Percentiles rank a stretch among this genome's conserved stretches.
These are phyloP conservation scores for Fraxinus quadrangulata DNA, from an alignment of 257 asterid species.

Conservation along the genomic window DNA sequence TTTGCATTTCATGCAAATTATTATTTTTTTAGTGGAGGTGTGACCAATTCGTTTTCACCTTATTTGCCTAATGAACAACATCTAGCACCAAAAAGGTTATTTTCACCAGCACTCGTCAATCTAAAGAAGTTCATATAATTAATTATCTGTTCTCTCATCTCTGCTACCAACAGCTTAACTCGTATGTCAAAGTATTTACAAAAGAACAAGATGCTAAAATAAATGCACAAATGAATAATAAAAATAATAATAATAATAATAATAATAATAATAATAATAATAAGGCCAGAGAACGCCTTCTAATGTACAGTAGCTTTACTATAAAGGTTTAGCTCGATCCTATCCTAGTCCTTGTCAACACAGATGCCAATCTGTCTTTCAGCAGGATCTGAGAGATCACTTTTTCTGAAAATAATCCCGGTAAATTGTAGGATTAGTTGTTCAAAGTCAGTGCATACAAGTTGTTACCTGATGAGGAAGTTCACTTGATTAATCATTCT, in stretches of 20 bases:
- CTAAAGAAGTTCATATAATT: neutral
- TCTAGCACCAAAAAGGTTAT: too few species aligned
- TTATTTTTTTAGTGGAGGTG: too few species aligned
- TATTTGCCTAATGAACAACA: too few species aligned
- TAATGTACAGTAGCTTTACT: neutral
- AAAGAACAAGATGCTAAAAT: neutral
- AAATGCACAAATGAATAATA: neutral
- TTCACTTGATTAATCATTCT: neutral
- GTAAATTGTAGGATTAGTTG: neutral
- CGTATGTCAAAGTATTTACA: neutral
- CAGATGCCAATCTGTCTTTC: neutral
- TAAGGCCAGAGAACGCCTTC: neutral
- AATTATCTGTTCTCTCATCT: neutral
- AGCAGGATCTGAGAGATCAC: neutral
- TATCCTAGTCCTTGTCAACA: neutral
- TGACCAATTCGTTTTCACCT: too few species aligned
- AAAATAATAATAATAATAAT: too few species aligned
- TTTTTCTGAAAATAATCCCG: neutral
- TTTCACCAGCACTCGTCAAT: too few species aligned
- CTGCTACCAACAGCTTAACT: neutral
- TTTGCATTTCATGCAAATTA: conserved; percentile 10
- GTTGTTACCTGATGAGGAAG: neutral
- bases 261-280: too few species aligned
- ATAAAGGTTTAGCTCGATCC: neutral
- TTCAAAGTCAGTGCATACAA: neutral